Base-by-base conservation (phyloP, 371 early-diverging fungal genomes). In the Smittium mucronatum region DNA sequence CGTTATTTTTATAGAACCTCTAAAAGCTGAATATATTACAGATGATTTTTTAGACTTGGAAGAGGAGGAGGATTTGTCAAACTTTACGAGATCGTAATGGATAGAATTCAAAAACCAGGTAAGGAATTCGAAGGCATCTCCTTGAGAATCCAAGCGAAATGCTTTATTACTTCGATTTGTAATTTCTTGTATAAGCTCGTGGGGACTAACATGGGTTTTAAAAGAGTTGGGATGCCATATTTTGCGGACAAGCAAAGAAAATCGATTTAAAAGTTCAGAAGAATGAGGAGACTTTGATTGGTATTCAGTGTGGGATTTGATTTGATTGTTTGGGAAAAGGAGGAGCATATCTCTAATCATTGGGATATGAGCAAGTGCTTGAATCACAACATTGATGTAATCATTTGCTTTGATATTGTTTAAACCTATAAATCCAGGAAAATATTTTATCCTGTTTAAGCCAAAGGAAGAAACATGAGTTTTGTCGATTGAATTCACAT, bases 341-440 rank as follows among this genome's bases (percentile, higher is more conserved):
- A 97, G 89, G 69, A 79, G 34, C 31, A 84, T 86, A 76, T 98
- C 86, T 33, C 98, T 85, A 28, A 97, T 78, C 26, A 91, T 89
- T 57, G 89, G 85, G 31, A 97, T 86, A 74, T 97, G 99, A 0
- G 89, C 88, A 28, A 98, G 76, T 0, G 91, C 88, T 75, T 97
- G 97, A 25, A 98, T 81, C 26, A 94, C 86, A 2, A 92, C 95
- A 74, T 96, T 97, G 65, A 95, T 88, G 77, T 93, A 96, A 72
- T 97, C 97, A 72, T 94, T 97, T n/a, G 87, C 86, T 75, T 97
- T 96, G 72, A 96, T 87, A 69, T 94, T 95, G 73, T 96, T 96
- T 58, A 98, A 75, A 2, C 99, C 98, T 21, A 95, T 87, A 77
- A 92, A 95, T 0, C 98, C 95, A 63, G 95, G 92, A 29, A 92